Conservation (phyloP, 2,329 filamentous ascomycete species). For the Talaromyces sp. region DNA sequence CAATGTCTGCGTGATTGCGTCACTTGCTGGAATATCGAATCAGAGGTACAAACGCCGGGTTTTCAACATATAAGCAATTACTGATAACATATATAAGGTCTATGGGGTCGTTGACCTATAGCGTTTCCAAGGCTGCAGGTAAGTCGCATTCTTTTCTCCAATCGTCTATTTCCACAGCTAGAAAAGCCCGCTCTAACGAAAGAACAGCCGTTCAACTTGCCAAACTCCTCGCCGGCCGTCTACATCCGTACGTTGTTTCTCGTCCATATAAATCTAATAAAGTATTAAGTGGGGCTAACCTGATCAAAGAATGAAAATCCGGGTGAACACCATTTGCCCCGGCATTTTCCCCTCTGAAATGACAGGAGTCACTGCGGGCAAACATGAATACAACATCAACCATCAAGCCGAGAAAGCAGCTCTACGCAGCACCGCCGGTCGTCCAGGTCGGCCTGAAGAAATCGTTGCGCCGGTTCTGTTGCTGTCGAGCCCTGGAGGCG, state of each 20-base stretch:
- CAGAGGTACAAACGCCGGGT: conserved; percentile 12
- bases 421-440: conserved; percentile 18
- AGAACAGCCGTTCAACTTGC: conserved; percentile 14
- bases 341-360: conserved; percentile 15
- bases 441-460: conserved; percentile 20
- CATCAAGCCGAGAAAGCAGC: conserved; percentile 18
- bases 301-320: conserved; percentile 13
- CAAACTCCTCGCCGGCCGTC: conserved; percentile 14
- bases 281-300: not conserved
- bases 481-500: conserved; percentile 19
- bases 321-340: conserved; percentile 19
- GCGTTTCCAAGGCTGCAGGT: conserved; percentile 19
- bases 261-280: too few species aligned
- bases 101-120: conserved; percentile 20
- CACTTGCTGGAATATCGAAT: conserved; percentile 19
- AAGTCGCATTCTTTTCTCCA: not conserved
- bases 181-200: not conserved
- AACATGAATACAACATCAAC: conserved; percentile 15
- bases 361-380: conserved; percentile 12
- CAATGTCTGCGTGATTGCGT: conserved; percentile 22
- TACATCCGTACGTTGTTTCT: conserved; percentile 7
- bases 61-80: not conserved
- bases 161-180: conserved; percentile 1
- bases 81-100: conserved; percentile 1
- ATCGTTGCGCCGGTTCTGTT: conserved; percentile 21